Evolutionary conservation across 148 eudicot genomes (phyloP).

Genomic region (Chenopodium quinoa): DNA sequence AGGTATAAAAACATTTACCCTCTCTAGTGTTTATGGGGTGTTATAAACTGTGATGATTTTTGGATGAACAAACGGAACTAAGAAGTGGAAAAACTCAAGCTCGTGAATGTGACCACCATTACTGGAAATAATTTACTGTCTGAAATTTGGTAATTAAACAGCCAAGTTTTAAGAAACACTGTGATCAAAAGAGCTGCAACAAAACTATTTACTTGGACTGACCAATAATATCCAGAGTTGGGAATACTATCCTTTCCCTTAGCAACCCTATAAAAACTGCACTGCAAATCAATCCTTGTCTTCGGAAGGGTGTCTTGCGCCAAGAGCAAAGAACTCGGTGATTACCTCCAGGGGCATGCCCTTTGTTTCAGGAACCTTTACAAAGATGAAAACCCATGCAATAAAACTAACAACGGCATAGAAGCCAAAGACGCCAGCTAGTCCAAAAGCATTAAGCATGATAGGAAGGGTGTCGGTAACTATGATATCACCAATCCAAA

Average conservation of each 20-base stretch:
- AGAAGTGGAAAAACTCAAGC: background rate
- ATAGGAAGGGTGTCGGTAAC: conserved; percentile 53
- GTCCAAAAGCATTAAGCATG: conserved; percentile 47
- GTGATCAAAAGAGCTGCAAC: conserved; percentile 3
- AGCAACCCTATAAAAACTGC: background rate
- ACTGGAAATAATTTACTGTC: background rate
- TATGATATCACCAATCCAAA: conserved; percentile 53
- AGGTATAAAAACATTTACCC: too few relatives aligned
- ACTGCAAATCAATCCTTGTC: conserved; percentile 24
- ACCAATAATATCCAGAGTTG: conserved; percentile 3
- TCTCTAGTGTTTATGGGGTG: too few relatives aligned
- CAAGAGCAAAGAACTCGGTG: conserved; percentile 58
- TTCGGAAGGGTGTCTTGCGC: conserved; percentile 36
- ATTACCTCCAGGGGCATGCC: conserved; percentile 69
- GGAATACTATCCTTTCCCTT: background rate
- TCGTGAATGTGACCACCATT: background rate
- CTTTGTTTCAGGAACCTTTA: conserved; percentile 64
- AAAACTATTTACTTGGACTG: conserved; percentile 15
- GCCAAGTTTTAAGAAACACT: background rate
- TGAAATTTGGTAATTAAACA: background rate
- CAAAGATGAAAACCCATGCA: conserved; percentile 48
- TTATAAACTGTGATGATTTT: too few relatives aligned
- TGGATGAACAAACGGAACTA: background rate
- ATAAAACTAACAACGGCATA: conserved; percentile 44
- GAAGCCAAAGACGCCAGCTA: conserved; percentile 51